Base-by-base conservation (phyloP, 2,329 filamentous ascomycete species). In the Didymella segeticola region DNA sequence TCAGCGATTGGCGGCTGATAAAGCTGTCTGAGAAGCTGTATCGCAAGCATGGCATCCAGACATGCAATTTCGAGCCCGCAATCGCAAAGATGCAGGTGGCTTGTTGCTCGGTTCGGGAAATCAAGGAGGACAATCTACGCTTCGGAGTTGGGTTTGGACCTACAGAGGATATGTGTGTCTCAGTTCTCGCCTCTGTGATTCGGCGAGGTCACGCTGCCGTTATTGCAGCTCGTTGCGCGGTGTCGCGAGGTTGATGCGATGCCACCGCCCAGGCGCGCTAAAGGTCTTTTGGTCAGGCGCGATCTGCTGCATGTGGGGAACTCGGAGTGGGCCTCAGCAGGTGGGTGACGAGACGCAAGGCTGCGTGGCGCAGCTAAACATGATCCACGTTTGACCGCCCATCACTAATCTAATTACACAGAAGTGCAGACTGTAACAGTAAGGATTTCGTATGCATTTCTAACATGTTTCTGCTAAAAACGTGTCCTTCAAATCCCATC, bases 111-210 rank as follows among this genome's bases (percentile, higher is more conserved):
- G 64, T 58, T 61, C 61, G 59, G 70, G 64, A 63, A 19, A 30
- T 31, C 41, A 31, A 81, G 78, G 79, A 79, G 76, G 75, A 68
- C 76, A 74, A 75, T 81, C 80, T 79, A 81, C 81, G 63, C 60
- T 60, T 56, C 33, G 51, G 43, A 36, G 31, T 58, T 48, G 49
- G 37, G 36, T 61, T 58, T 47, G 53, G 54, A 61, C 57, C 59
- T 62, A 37, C 26, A 43, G 45, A 31, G 34, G 30, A 22, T 48
- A 17, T 53, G 19, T 53, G 27, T 20, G 43, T 26, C 31, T 37
- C 36, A 42, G 31, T 33, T 25, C 27, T 23, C 17, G 33, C 36
- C 33, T 17, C 27, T 23, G 27, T 33, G 26, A 31, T 17, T 45
- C 26, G 41, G 33, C 26, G 39, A 39, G 17, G n/a, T 41, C 38